Evolutionary conservation across 2,329 filamentous ascomycete species (phyloP).

Genomic region (Neurospora sp.): DNA sequence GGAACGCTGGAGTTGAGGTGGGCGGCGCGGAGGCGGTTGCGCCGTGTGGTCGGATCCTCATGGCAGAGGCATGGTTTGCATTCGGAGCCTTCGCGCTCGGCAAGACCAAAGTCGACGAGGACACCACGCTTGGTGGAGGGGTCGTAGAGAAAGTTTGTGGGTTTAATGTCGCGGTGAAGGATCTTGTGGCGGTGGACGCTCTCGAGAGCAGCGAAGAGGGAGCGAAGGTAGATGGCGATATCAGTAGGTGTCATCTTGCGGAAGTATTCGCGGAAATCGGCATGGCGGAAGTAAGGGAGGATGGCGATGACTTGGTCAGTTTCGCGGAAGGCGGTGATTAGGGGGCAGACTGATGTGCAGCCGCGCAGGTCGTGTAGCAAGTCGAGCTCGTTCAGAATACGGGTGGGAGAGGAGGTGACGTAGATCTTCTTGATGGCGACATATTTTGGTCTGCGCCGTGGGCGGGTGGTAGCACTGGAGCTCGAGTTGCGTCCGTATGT

Average conservation of each 20-base stretch:
- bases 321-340: constrained; percentile 93
- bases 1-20: constrained; percentile 43
- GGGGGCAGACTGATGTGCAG: constrained; percentile 78
- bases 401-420: constrained; percentile 85
- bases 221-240: constrained; percentile 81
- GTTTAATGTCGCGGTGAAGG: constrained; percentile 91
- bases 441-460: constrained; percentile 53
- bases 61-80: constrained; percentile 75
- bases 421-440: constrained; percentile 99
- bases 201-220: constrained; percentile 73
- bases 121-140: constrained; percentile 72
- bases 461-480: constrained; percentile 11
- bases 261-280: constrained; percentile 92
- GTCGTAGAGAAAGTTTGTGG: constrained; percentile 94
- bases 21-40: constrained; percentile 47
- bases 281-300: constrained; percentile 89
- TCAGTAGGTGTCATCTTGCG: constrained; percentile 78
- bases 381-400: constrained; percentile 94
- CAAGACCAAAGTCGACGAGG: constrained; percentile 97
- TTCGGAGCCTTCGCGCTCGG: constrained; percentile 72
- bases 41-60: constrained; percentile 51
- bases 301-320: constrained; percentile 93
- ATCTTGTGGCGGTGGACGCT: constrained; percentile 79
- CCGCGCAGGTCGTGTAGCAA: constrained; percentile 78
- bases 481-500: constrained; percentile 28